Evolutionary conservation across 2,329 filamentous ascomycete genomes (phyloP).

Genomic region (Aspergillus sojae): DNA sequence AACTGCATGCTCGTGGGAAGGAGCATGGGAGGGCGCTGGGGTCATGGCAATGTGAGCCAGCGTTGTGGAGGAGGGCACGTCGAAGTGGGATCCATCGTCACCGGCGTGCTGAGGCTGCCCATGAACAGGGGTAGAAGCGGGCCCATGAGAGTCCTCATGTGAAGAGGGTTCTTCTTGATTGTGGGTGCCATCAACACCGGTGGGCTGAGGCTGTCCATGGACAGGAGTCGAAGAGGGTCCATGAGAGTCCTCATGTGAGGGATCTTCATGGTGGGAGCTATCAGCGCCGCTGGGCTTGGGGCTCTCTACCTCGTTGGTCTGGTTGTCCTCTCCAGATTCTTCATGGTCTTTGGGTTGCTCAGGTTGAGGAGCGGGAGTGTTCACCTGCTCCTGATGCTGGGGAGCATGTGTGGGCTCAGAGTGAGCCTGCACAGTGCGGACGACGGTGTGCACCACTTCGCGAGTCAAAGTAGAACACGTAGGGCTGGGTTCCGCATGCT

Average conservation of each 20-base stretch:
- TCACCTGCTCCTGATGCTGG: background rate
- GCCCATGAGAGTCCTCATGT: background rate
- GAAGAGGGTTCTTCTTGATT: background rate
- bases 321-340: background rate
- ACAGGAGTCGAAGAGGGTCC: too few species aligned
- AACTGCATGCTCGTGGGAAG: background rate
- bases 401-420: background rate
- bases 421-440: conserved; percentile 14
- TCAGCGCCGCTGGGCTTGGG: background rate
- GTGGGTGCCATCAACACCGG: background rate
- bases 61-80: background rate
- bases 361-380: background rate
- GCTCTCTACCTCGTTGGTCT: background rate
- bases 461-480: conserved; percentile 23
- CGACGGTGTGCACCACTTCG: conserved; percentile 32
- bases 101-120: background rate
- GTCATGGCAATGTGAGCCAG: background rate
- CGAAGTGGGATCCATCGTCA: background rate
- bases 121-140: background rate
- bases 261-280: background rate
- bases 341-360: background rate
- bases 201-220: background rate
- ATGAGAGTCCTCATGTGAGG: too few species aligned
- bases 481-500: background rate
- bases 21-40: background rate